phyloP scores from a whole-genome alignment of 176 grass and related monocot species.

The Triticum urartu region DNA sequence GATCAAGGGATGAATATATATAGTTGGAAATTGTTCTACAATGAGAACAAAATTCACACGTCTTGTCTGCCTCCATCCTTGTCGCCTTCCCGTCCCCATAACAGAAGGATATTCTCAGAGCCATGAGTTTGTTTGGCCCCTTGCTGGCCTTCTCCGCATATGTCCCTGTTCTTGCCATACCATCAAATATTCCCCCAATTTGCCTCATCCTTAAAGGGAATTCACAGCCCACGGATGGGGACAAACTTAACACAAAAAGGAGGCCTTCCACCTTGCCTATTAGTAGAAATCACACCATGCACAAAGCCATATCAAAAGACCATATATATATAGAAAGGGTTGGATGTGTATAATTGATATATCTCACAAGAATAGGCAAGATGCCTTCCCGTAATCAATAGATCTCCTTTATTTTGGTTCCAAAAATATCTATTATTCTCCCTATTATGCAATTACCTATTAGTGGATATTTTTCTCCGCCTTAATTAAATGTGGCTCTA shows the following conservation, averaged over 20 bases:
- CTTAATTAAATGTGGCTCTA: neutral
- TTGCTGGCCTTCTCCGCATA: slow-evolving; percentile 55
- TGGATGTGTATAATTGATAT: neutral
- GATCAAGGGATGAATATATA: slow-evolving; percentile 17
- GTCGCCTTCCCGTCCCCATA: slow-evolving; percentile 52
- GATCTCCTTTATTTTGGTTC: neutral
- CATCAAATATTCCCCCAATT: slow-evolving; percentile 56
- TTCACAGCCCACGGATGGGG: slow-evolving; percentile 49
- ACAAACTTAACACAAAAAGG: slow-evolving; percentile 47
- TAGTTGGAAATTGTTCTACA: slow-evolving; percentile 37
- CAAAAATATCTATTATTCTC: neutral
- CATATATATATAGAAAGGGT: slow-evolving; percentile 9
- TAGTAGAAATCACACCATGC: slow-evolving; percentile 37
- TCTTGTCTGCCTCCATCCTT: slow-evolving; percentile 53
- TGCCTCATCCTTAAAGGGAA: slow-evolving; percentile 52
- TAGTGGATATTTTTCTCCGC: neutral
- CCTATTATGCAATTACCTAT: neutral
- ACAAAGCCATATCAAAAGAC: slow-evolving; percentile 33
- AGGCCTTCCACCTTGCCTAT: slow-evolving; percentile 45
- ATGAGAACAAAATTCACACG: slow-evolving; percentile 67
- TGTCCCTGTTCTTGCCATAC: slow-evolving; percentile 40
- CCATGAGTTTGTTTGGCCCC: slow-evolving; percentile 63
- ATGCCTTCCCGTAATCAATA: slow-evolving; percentile 18
- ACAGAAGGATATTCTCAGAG: slow-evolving; percentile 76
- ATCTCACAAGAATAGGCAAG: neutral